A percentile compares a stretch with the other conserved stretches of the same genome.
Conservation (phyloP, 2,329 filamentous ascomycete species). For the Alternaria dauci region DNA sequence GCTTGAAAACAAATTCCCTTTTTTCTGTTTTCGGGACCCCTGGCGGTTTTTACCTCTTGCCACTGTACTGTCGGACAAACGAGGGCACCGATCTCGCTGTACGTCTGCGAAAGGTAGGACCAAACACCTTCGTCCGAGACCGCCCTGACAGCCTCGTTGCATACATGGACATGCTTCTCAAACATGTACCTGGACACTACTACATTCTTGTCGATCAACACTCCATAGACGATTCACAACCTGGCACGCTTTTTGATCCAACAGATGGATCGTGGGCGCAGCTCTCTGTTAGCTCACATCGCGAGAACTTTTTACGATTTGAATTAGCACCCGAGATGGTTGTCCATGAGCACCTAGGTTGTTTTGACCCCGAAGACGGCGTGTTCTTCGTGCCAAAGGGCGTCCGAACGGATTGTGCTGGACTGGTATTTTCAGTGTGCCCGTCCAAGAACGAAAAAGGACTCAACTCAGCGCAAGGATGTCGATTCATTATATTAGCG, state of each 20-base stretch:
- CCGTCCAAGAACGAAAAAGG: background rate
- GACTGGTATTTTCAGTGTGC: background rate
- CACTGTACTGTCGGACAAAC: constrained; percentile 1
- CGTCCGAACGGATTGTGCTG: background rate
- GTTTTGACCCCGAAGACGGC: background rate
- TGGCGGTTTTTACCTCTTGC: background rate
- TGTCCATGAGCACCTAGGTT: background rate
- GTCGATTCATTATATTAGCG: background rate
- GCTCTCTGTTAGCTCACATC: background rate
- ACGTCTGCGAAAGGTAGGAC: background rate
- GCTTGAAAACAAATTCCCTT: background rate
- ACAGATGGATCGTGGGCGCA: background rate
- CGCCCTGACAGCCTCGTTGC: background rate
- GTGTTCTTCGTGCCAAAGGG: background rate
- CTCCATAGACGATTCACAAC: background rate
- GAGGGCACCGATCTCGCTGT: background rate
- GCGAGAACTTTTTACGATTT: background rate
- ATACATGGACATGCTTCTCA: background rate
- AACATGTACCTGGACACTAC: background rate
- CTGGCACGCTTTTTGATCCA: background rate
- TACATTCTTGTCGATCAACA: background rate
- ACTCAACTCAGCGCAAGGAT: background rate
- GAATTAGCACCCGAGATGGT: background rate
- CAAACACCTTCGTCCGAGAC: background rate
- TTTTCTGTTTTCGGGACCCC: background rate